Evolutionary conservation across 139 green algal genomes (phyloP), one percentile per base, ranked within the genome.

Genomic region (Mychonastes homosphaera): DNA sequence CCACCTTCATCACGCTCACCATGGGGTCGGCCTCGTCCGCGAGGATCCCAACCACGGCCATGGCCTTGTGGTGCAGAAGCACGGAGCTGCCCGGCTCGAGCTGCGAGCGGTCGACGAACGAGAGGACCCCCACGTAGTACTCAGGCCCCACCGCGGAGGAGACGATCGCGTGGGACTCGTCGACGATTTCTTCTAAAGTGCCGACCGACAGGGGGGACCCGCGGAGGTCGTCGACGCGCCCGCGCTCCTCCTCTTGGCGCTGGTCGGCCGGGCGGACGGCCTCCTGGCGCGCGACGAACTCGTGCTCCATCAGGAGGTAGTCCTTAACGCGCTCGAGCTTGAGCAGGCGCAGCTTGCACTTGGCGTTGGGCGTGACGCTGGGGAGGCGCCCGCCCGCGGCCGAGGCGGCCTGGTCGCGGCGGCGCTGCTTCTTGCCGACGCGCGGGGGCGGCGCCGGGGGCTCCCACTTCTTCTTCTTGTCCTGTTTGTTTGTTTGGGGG

Each of bases 301-400:
- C 93, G 70, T 99, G 88, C 78, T 99, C 93, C 90, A 99, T 96
- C 12, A 99, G 74, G 35, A 99, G 74, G 76, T 91, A 99, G 67
- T 99, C 93, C 73, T 99, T 98, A 19, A 99, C 76, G 15, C 93
- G 81, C 72, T 99, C 93, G 30, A 99, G 79, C 77, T 98, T 98
- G 0, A 99, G 74, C 61, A 95, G 66, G 16, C 93, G 76, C 45
- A 99, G 80, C 63, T 96, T 95, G 84, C 93, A 99, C 58, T 90
- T 90, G 1, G 89, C 81, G 24, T 72, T 92, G 26, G 93, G 93
- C 24, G 83, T 94, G 39, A 99, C 79, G 27, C 56, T 76, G 1
- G 93, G 93, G 30, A 99, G 83, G 59, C 87, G 86, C 18, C 63
- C 70, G 19, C 82, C 86, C 10, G 90, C 68, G 27, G 79, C 82